Conservation (phyloP, 371 early-diverging fungal species). For the Mortierella sp. region DNA sequence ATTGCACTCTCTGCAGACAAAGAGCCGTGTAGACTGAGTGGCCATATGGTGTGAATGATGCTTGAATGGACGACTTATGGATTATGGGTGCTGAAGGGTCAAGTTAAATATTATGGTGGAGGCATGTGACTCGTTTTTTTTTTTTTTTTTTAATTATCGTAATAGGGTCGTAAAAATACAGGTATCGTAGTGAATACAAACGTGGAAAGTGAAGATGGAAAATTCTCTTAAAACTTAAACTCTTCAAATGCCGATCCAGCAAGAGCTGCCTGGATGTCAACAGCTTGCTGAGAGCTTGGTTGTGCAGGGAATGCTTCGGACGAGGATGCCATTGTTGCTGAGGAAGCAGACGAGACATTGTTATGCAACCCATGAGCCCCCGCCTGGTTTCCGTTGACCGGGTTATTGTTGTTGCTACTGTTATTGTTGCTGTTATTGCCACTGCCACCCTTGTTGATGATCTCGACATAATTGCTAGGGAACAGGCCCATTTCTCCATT, state of each 20-base stretch:
- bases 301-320: constrained; percentile 24
- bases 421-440: constrained; percentile 22
- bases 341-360: constrained; percentile 18
- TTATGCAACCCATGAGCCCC: constrained; percentile 18
- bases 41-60: constrained; percentile 18
- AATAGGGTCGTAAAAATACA: not conserved
- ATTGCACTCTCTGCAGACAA: constrained; percentile 68
- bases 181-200: not conserved
- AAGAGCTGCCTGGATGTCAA: constrained; percentile 49
- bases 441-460: constrained; percentile 65
- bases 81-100: constrained; percentile 4
- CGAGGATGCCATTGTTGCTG: constrained; percentile 3
- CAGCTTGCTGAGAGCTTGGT: constrained; percentile 39
- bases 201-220: not conserved
- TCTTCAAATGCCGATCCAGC: constrained; percentile 53
- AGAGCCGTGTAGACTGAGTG: constrained; percentile 19
- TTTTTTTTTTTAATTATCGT: constrained; percentile 1
- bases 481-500: constrained; percentile 90
- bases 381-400: constrained; percentile 1
- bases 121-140: no score
- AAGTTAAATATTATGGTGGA: no score
- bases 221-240: constrained; percentile 44
- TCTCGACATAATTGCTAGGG: constrained; percentile 90
- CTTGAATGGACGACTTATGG: not conserved
- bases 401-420: no score